Evolutionary conservation across 225 moss, liverwort and hornwort genomes (phyloP), one percentile per base, ranked within the genome.

Genomic region (Sphagnum tenellum): DNA sequence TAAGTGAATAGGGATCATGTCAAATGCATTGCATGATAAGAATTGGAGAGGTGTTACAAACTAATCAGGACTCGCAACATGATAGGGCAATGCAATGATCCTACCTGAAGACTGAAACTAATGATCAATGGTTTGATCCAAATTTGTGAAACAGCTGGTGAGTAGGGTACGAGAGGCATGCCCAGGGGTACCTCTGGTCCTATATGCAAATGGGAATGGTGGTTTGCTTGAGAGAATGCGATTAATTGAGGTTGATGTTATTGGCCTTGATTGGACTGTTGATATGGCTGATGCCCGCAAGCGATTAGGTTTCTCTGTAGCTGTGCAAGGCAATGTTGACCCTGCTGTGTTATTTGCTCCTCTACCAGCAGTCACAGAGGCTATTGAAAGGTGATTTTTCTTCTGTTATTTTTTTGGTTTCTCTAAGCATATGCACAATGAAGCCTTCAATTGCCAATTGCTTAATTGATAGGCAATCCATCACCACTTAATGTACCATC

Each of bases 251-350:
- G 86, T 86, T 8, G 86, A 86, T 11, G 83, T 86, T 12, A 83
- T 86, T 52, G 83, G 86, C 9, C 71, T 86, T 46, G 86, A 86
- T 61, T 86, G 86, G 86, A 86, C 86, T 3, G 77, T 86, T 64
- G 86, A 86, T 56, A 86, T 86, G 86, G 86, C 80, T 5, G 86
- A 86, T 55, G 86, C 77, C 48, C 82, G 86, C 59, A 77, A 76
- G 12, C 82, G 86, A 55, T 65, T 86, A 0, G 86, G 86, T 64
- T 71, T 75, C 46, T 78, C 77, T 46, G 60, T 77, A 6, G 83
- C 86, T 47, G 78, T 86, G n/a, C 86, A 86, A 78, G 86, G 86
- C 64, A 86, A 86, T 48, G 80, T 86, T 44, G 86, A 86, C 64
- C 86, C 86, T 46, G 83, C 82, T 59, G 78, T 86, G 53, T 75